Evolutionary conservation across 371 early-diverging fungal genomes (phyloP).

Genomic region (Lichtheimia ramosa): DNA sequence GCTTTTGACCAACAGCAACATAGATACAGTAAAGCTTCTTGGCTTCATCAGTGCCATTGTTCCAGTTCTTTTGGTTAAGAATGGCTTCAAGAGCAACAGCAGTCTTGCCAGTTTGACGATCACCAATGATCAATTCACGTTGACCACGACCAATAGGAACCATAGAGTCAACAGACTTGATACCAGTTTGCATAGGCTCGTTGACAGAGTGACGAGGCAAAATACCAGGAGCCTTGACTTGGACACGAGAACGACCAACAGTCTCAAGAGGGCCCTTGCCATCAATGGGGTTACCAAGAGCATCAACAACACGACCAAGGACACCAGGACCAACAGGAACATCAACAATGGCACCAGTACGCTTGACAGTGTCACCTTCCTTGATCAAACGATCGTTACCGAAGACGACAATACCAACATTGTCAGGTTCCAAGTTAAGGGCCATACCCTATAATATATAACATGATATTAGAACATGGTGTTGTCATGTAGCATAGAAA

Average conservation of each 20-base stretch:
- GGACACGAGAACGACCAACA: conserved; percentile 82
- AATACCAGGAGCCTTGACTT: conserved; percentile 97
- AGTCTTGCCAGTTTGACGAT: no score
- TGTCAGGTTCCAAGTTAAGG: conserved; percentile 96
- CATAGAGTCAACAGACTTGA: conserved; percentile 98
- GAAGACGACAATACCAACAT: conserved; percentile 98
- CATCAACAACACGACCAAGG: conserved; percentile 96
- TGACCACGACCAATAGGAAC: conserved; percentile 98
- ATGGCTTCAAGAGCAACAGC: no score
- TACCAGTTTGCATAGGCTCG: conserved; percentile 98
- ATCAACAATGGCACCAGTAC: conserved; percentile 96
- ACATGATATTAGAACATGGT: conserved; percentile 55
- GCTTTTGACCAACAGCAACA: no score
- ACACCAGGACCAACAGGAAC: conserved; percentile 91
- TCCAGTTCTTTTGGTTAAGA: no score
- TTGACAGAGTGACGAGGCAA: conserved; percentile 96
- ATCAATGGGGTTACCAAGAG: conserved; percentile 96
- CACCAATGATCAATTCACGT: no score
- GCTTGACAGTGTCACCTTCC: conserved; percentile 96
- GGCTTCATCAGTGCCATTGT: no score
- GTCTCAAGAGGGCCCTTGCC: conserved; percentile 92
- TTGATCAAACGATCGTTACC: conserved; percentile 92
- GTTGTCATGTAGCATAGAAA: conserved; percentile 88
- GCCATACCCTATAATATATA: conserved; percentile 87
- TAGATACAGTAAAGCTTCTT: no score